Evolutionary conservation across 2,329 filamentous ascomycete species (phyloP).

Genomic region (Aspergillus sp.): DNA sequence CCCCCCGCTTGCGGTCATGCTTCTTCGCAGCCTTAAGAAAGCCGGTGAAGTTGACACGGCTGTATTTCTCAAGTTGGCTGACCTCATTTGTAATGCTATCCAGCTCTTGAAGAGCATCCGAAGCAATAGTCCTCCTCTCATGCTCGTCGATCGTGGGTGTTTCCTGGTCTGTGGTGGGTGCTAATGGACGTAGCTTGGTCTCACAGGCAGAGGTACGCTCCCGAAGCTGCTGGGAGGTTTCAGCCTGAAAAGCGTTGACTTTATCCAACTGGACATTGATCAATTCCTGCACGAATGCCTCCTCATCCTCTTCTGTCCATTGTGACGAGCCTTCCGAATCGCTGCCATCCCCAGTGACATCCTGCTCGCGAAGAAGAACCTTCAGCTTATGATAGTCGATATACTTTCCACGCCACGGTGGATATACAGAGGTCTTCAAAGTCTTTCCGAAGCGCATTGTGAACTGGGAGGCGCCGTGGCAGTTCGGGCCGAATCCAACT

Average conservation of each 20-base stretch:
- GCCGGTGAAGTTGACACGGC: constrained; percentile 91
- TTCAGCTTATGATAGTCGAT: constrained; percentile 95
- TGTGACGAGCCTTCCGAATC: constrained; percentile 47
- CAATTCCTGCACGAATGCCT: constrained; percentile 86
- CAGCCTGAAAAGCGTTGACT: constrained; percentile 79
- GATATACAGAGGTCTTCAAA: constrained; percentile 67
- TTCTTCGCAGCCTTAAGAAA: constrained; percentile 99
- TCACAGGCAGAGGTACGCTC: constrained; percentile 69
- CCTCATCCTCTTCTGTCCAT: constrained; percentile 94
- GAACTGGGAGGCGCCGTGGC: constrained; percentile 1
- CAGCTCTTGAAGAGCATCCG: constrained; percentile 68
- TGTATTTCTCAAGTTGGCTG: constrained; percentile 89
- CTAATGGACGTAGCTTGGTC: constrained; percentile 53
- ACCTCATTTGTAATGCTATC: constrained; percentile 84
- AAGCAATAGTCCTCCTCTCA: constrained; percentile 46
- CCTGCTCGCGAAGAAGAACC: constrained; percentile 72
- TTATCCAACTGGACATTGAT: constrained; percentile 93
- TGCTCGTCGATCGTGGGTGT: constrained; percentile 33
- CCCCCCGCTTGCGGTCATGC: constrained; percentile 86
- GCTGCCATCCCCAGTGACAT: constrained; percentile 38
- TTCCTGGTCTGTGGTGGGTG: constrained; percentile 30
- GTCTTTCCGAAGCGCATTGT: constrained; percentile 91
- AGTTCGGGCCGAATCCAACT: no score
- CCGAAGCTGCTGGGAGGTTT: constrained; percentile 71
- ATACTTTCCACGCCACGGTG: constrained; percentile 87